phyloP scores from a whole-genome alignment of 768 basidiomycete genomes.

The Suillus ampliporus region DNA sequence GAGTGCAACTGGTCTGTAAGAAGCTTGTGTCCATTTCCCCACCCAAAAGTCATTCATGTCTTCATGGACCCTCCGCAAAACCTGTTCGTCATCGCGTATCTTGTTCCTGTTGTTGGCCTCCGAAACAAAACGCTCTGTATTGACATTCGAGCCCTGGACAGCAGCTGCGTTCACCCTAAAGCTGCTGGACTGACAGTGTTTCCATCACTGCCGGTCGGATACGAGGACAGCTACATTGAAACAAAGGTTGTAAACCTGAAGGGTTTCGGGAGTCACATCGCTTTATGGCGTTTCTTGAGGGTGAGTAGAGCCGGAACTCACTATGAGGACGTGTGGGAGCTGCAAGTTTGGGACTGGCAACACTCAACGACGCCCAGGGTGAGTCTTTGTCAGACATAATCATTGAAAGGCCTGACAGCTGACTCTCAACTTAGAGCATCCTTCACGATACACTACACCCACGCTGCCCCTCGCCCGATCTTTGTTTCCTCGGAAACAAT shows the following conservation, averaged over 20 bases:
- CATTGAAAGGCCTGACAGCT: background rate
- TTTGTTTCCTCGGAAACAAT: slow-evolving; percentile 1
- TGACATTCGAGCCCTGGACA: background rate
- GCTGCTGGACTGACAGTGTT: background rate
- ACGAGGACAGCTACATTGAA: background rate
- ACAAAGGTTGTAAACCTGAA: background rate
- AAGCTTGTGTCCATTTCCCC: background rate
- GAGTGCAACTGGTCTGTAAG: background rate
- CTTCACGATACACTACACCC: background rate
- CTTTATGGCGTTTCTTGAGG: background rate
- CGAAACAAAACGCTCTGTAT: background rate
- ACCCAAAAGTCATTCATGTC: background rate
- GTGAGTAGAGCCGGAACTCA: too few species aligned
- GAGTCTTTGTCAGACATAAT: background rate
- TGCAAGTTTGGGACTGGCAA: background rate
- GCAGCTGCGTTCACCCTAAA: background rate
- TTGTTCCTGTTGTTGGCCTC: background rate
- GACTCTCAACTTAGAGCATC: background rate
- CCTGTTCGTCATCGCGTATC: background rate
- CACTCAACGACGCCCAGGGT: background rate
- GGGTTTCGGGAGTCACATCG: background rate
- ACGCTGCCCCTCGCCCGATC: too few species aligned
- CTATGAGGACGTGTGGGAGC: background rate
- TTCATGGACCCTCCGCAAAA: background rate
- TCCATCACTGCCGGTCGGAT: background rate